A percentile compares a stretch with the other conserved stretches of the same genome.
Evolutionary conservation across 2,329 filamentous ascomycete genomes (phyloP).

Genomic region (Cladosporium halotolerans): DNA sequence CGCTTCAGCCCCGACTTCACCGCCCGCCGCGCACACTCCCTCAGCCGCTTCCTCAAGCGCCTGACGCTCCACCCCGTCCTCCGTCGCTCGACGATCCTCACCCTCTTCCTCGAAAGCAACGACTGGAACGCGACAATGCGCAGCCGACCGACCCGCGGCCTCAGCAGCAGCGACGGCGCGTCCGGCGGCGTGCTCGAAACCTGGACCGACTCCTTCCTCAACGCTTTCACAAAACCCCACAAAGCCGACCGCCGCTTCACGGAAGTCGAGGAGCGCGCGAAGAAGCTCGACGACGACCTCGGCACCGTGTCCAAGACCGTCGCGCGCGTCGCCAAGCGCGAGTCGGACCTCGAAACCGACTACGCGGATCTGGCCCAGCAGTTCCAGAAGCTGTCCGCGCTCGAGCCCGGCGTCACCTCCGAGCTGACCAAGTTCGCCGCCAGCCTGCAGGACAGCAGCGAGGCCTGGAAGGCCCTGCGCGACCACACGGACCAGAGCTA

Average conservation of each 20-base stretch:
- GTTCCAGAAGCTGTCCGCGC: conserved; percentile 83
- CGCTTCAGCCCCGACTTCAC: conserved; percentile 94
- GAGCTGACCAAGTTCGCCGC: conserved; percentile 80
- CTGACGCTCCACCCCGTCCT: conserved; percentile 83
- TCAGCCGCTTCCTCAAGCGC: conserved; percentile 84
- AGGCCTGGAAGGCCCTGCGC: conserved; percentile 71
- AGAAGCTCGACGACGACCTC: conserved; percentile 91
- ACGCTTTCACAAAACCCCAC: conserved; percentile 93
- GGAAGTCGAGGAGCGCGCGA: conserved; percentile 84
- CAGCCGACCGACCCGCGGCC: conserved; percentile 60
- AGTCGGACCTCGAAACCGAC: conserved; percentile 80
- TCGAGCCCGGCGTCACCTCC: conserved; percentile 80
- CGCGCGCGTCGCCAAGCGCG: conserved; percentile 77
- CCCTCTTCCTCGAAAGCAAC: conserved; percentile 82
- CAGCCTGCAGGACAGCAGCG: conserved; percentile 75
- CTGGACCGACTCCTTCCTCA: conserved; percentile 92
- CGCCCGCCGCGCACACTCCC: conserved; percentile 74
- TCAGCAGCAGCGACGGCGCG: conserved; percentile 36
- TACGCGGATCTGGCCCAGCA: conserved; percentile 86
- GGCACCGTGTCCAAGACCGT: conserved; percentile 94
- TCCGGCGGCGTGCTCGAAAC: conserved; percentile 80
- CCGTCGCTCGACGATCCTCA: conserved; percentile 72
- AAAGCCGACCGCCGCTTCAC: conserved; percentile 92
- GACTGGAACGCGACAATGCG: conserved; percentile 98
- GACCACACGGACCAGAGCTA: conserved; percentile 96